Base-by-base conservation (phyloP, 371 early-diverging fungal genomes). In the Catenaria anguillulae region DNA sequence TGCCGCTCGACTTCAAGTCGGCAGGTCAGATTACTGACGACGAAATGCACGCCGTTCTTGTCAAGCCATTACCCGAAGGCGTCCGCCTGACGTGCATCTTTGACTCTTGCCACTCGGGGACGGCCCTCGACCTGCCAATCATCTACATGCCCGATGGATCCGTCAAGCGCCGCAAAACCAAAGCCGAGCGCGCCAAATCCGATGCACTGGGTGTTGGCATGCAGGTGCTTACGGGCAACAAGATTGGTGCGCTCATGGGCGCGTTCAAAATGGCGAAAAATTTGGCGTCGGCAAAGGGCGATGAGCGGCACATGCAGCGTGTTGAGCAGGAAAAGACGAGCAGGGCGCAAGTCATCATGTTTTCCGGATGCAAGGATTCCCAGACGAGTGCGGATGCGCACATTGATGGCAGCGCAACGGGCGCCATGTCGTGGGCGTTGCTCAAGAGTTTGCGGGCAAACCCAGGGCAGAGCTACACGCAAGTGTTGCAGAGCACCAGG, bases 21-120 rank as follows among this genome's bases (percentile, higher is more conserved):
- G 80, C 82, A 19, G 96, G 96, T 6, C 78, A 84, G 68, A 88
- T 97, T 55, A 67, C 80, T 36, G 97, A 97, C 71, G 94, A 95
- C 73, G 82, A 74, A 63, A 79, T 89, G 84, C 84, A 96, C 72
- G 78, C 74, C 4, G 68, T 86, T 13, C 75, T 96, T 72, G 93
- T 94, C 24, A 69, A 72, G 33, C 82, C 86, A 4, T 77, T 96
- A 34, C 93, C 92, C 23, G 78, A 82, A 26, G 92, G 93, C 24
- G 80, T 79, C 56, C 80, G 4, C 12, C 2, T 43, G 45, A 50
- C 29, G 0, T 84, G 79, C 36, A 78, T 94, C 61, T 93, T 91
- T 2, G 61, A 61, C 61, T 61, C 19, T n/a, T 61, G 61, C 29
- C 61, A 61, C 58, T 63, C 66, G 43, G 76, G 75, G 13, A 64